Evolutionary conservation across 768 basidiomycete genomes (phyloP), one percentile per base, ranked within the genome.

Genomic region (Pisolithus marmoratus): DNA sequence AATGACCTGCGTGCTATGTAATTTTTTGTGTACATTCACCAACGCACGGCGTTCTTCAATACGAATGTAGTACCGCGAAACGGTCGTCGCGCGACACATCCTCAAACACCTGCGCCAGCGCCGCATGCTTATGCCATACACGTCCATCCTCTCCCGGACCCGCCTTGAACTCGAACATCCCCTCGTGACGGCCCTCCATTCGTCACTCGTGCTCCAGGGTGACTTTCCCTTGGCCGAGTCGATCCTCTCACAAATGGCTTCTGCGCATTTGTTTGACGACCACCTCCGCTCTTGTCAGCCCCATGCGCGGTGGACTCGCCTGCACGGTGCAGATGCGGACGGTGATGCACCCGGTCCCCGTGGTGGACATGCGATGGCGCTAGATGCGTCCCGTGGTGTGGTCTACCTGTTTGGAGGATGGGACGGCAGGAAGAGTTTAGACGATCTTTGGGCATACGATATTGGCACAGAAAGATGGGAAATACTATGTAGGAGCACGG

Each of bases 391-490:
- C 8, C 74, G 79, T 37, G 78, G 79, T 6, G 65, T 77, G 41
- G 80, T 91, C 26, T 90, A 90, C 61, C 74, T 91, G 20, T 81
- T 89, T 49, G 90, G 89, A 1, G 90, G 90, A 0, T 91, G 84
- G 81, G 80, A 89, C 54, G 87, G 90, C 1, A 67, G 80, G 50
- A 81, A 78, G 53, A 82, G 80, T 46, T 69, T 91, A 27, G 84
- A 87, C 60, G 89, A 92, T 63, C 85, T 90, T 55, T 91, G 89
- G 89, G 72, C 75, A 38, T 90, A 87, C 60, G 74, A 74, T 54
- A 76, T 87, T 60, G 70, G 68, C 29, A 70, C 75, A 8, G 79
- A 83, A 47, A 70, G 72, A 47, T 92, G 89, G 89, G 70, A 68
- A 7, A 58, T 83, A 19, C 69, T 90, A 41, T 82, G 82, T 53